A percentile compares a stretch with the other conserved stretches of the same genome.
Conservation (phyloP, 345 rosid genomes). For the Hirschfeldia incana region DNA sequence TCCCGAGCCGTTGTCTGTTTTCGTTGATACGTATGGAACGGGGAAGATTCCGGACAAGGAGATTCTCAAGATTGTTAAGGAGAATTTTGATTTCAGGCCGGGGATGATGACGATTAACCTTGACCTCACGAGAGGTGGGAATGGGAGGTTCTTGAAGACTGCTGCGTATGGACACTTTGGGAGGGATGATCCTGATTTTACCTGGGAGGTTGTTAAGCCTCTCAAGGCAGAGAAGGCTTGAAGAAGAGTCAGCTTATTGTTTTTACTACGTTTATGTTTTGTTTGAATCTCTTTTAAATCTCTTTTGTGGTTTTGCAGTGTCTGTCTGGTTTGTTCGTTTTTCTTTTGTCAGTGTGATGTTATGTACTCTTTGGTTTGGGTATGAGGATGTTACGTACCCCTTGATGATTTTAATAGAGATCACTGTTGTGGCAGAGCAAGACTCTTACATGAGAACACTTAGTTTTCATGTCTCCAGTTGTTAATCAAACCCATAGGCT, state of each 20-base stretch:
- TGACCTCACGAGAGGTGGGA: conserved; percentile 83
- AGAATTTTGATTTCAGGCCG: conserved; percentile 84
- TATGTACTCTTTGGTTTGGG: conserved; percentile 17
- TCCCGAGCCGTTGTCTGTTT: conserved; percentile 70
- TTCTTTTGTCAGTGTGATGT: neutral
- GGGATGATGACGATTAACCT: conserved; percentile 80
- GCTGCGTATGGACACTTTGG: conserved; percentile 87
- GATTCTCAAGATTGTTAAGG: conserved; percentile 79
- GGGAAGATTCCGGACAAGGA: conserved; percentile 84
- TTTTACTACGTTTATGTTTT: conserved; percentile 17
- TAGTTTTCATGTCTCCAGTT: conserved; percentile 74
- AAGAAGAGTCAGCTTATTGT: conserved; percentile 21
- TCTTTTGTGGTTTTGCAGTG: conserved; percentile 6
- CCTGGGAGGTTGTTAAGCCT: conserved; percentile 81
- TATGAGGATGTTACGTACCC: conserved; percentile 22
- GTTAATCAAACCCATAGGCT: conserved; percentile 64
- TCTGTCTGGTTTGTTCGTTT: neutral
- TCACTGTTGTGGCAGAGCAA: conserved; percentile 71
- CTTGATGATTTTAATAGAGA: conserved; percentile 76
- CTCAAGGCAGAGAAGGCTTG: conserved; percentile 72
- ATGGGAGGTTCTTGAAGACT: conserved; percentile 73
- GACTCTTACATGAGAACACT: conserved; percentile 66
- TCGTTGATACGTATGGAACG: conserved; percentile 65
- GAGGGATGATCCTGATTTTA: conserved; percentile 75
- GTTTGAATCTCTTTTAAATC: conserved; percentile 13